Conservation (phyloP, 257 asterid species). For the Solanum lycopersicoides region DNA sequence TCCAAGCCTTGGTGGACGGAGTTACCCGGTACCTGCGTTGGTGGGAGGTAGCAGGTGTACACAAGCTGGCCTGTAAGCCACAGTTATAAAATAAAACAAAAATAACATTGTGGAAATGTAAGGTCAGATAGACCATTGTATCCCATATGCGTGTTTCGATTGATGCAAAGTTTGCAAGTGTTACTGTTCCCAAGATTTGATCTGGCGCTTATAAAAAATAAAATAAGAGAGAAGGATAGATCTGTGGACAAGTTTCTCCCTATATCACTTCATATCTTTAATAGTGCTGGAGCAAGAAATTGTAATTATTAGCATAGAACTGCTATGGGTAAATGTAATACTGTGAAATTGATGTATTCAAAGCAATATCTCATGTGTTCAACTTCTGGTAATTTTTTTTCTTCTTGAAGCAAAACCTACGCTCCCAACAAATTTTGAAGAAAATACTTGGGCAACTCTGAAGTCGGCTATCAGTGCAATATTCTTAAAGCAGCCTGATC, state of each 20-base stretch:
- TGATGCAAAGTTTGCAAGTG: not conserved
- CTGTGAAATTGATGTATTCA: not conserved
- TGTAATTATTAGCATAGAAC: not conserved
- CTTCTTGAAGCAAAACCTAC: conserved; percentile 61
- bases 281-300: not conserved
- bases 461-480: conserved; percentile 87
- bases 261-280: not conserved
- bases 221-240: not conserved
- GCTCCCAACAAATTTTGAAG: conserved; percentile 80
- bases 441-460: conserved; percentile 80
- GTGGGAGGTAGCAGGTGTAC: not conserved
- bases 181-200: not conserved
- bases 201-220: not conserved
- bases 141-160: not conserved
- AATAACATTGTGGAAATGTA: not conserved
- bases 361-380: not conserved
- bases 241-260: not conserved
- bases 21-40: not conserved
- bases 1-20: not conserved
- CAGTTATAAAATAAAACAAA: not conserved
- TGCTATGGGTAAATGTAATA: not conserved
- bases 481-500: conserved; percentile 88
- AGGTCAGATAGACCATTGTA: not conserved
- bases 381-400: not conserved
- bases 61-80: not conserved